phyloP scores from a whole-genome alignment of 257 asterid genomes.

The Galeopsis tetrahit region DNA sequence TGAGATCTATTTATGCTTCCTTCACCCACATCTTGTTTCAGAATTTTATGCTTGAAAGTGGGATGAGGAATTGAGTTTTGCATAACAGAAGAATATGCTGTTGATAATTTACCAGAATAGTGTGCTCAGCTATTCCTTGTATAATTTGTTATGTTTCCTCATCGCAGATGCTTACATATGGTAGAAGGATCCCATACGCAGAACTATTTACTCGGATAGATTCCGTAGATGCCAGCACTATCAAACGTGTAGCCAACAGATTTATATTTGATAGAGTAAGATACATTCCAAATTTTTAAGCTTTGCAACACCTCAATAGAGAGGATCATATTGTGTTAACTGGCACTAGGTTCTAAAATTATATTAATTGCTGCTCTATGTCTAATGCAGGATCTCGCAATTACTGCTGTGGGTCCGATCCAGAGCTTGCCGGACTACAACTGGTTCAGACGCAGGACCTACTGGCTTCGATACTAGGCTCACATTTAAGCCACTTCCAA shows the following conservation, averaged over 20 bases:
- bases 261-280: constrained; percentile 76
- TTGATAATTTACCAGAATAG: constrained; percentile 5
- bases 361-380: neutral
- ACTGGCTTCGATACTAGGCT: constrained; percentile 87
- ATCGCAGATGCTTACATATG: constrained; percentile 84
- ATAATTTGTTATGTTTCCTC: neutral
- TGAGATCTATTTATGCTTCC: neutral
- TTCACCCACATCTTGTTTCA: neutral
- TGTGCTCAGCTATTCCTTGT: neutral
- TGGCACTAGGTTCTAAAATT: constrained; percentile 7
- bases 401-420: constrained; percentile 77
- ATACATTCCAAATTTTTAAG: neutral
- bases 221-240: constrained; percentile 71
- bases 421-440: constrained; percentile 87
- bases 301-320: constrained; percentile 7
- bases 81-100: neutral
- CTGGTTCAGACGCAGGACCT: constrained; percentile 98
- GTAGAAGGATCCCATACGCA: constrained; percentile 84
- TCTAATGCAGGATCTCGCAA: constrained; percentile 68
- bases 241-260: constrained; percentile 82
- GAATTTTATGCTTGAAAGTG: neutral
- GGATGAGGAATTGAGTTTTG: neutral
- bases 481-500: constrained; percentile 1
- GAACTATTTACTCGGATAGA: constrained; percentile 90
- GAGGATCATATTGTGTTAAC: neutral